A percentile compares a stretch with the other conserved stretches of the same genome.
phyloP scores from a whole-genome alignment of 495 filamentous ascomycete species.

The Lichenothelia convexa region DNA sequence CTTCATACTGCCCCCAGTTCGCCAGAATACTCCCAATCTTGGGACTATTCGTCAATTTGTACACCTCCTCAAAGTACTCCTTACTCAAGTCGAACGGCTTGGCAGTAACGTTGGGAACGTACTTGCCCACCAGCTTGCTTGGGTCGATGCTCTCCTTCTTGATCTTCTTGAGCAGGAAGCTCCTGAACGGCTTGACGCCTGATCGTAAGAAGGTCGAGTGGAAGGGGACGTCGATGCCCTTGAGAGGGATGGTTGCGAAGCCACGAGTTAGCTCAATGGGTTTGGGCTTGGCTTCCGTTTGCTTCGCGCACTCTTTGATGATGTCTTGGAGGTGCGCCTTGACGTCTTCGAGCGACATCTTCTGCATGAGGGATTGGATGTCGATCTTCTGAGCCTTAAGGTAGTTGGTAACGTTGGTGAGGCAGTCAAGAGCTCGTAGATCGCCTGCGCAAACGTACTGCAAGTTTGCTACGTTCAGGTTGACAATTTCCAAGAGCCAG shows the following conservation, averaged over 20 bases:
- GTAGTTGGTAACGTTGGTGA: slow-evolving; percentile 83
- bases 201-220: slow-evolving; percentile 94
- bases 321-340: slow-evolving; percentile 71
- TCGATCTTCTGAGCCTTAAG: slow-evolving; percentile 92
- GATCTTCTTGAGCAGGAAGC: slow-evolving; percentile 97
- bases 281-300: slow-evolving; percentile 71
- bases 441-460: slow-evolving; percentile 98
- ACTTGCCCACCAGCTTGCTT: slow-evolving; percentile 89
- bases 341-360: slow-evolving; percentile 63
- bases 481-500: slow-evolving; percentile 97
- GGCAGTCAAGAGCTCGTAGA: slow-evolving; percentile 82
- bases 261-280: slow-evolving; percentile 81
- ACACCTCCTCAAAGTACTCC: slow-evolving; percentile 99
- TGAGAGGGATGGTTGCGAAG: slow-evolving; percentile 90
- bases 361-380: slow-evolving; percentile 77
- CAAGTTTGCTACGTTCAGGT: slow-evolving; percentile 96
- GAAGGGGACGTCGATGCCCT: slow-evolving; percentile 96
- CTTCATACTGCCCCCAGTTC: slow-evolving; percentile 59
- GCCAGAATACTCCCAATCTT: slow-evolving; percentile 78
- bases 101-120: slow-evolving; percentile 96
- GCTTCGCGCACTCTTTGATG: slow-evolving; percentile 64
- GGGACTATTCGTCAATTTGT: slow-evolving; percentile 78
- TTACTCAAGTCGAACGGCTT: slow-evolving; percentile 87
- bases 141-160: slow-evolving; percentile 96
- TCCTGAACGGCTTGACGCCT: slow-evolving; percentile 95